Base-by-base conservation (phyloP, 257 asterid genomes). In the Solanum etuberosum region DNA sequence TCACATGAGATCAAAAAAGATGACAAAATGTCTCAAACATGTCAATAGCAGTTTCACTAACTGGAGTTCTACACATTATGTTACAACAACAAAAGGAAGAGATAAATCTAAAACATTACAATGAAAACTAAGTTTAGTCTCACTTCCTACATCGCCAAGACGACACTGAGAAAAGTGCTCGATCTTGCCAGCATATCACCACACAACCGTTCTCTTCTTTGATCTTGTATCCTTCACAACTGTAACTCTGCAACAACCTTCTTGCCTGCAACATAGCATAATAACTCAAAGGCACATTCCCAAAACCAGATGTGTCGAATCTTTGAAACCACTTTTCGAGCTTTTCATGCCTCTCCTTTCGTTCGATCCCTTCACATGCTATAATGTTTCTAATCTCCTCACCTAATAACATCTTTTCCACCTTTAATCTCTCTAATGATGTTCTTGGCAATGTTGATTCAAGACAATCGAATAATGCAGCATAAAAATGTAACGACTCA, bases 101-200 rank as follows among this genome's bases (percentile, higher is more conserved):
- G 16, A 43, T 15, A 78, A 1, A 78, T 77, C 1, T 8, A 43
- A 77, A 81, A 5, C 31, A n/a, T 16, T 8, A 81, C 42, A 81
- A 48, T 81, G 40, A 81, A 61, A 81, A 48, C 43, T 5, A 48
- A 46, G 67, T 81, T 51, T 81, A 48, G 16, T 63, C 18, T 92
- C 91, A 94, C 92, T 94, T 92, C 93, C 95, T 90, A 90, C 86
- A 92, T 86, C 98, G 94, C 99, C 99, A 97, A 13, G 98, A 94
- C 0, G 99, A 94, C 1, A 97, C 95, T 1, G 98, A 92, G 90
- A 94, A 91, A 46, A 97, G 95, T 43, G 98, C 92, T 5, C 98
- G 92, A 93, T 97, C 99, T 67, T 97, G 98, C 99, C 99, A 97
- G 89, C 98, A 95, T 54, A 94, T 94, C 78, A 95, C 98, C 72